These are phyloP conservation scores for Kernera saxatilis DNA, from an alignment of 345 rosid species.

Conservation along the genomic window DNA sequence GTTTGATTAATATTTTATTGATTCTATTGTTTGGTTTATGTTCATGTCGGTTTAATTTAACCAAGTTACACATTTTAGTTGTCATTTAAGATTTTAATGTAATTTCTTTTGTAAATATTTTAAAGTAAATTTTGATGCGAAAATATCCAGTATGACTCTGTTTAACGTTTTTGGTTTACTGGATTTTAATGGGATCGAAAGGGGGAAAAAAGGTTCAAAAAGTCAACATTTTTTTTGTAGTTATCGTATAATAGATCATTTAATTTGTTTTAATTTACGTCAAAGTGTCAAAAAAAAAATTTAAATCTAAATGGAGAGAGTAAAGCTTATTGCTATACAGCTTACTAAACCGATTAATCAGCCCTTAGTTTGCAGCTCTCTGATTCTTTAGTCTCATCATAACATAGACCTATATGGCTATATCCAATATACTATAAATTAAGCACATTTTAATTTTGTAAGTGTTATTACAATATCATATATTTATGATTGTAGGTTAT, in stretches of 20 bases:
- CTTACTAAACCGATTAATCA: slow-evolving; percentile 2
- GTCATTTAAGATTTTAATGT: neutral
- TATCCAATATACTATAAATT: neutral
- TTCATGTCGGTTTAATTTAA: neutral
- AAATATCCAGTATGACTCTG: no score
- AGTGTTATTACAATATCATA: neutral
- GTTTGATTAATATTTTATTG: neutral
- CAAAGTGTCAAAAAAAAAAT: neutral
- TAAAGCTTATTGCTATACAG: neutral
- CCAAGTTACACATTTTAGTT: neutral
- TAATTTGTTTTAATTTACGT: no score
- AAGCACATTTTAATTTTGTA: neutral
- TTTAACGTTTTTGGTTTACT: no score
- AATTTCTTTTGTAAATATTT: neutral
- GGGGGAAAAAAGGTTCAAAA: no score
- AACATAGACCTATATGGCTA: neutral
- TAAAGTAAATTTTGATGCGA: neutral
- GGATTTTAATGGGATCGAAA: no score
- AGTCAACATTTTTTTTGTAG: no score
- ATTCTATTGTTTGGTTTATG: neutral
- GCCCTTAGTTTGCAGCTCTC: slow-evolving; percentile 12
- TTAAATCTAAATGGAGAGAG: neutral
- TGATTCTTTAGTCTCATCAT: slow-evolving; percentile 6
- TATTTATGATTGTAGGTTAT: neutral
- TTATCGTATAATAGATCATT: no score